Evolutionary conservation across 2,329 filamentous ascomycete species (phyloP).

Genomic region (Ophiostoma ulmi): DNA sequence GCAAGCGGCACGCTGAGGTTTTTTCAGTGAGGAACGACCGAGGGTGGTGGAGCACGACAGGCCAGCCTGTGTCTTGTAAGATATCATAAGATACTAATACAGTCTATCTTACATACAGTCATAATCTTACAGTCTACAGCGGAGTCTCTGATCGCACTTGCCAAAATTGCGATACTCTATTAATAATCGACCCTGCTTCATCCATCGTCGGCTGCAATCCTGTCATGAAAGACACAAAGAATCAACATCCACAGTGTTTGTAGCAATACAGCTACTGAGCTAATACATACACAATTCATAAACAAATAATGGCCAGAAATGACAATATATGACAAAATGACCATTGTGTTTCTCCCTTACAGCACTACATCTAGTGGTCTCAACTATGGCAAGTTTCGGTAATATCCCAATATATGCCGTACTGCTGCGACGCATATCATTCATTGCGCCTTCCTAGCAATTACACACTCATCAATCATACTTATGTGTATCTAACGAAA

Average conservation of each 20-base stretch:
- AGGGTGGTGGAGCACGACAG: neutral
- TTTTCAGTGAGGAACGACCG: neutral
- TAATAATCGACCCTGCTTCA: conserved; percentile 9
- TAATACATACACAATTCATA: neutral
- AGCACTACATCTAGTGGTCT: no score
- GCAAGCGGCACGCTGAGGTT: neutral
- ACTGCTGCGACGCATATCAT: neutral
- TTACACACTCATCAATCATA: neutral
- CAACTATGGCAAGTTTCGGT: neutral
- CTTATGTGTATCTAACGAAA: neutral
- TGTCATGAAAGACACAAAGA: neutral
- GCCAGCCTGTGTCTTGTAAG: neutral
- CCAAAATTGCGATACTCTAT: conserved; percentile 12
- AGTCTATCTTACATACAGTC: no score
- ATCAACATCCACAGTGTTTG: neutral
- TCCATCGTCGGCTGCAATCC: neutral
- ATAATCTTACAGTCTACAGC: no score
- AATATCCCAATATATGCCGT: neutral
- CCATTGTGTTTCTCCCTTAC: no score
- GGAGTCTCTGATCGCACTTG: neutral
- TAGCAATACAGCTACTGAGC: neutral
- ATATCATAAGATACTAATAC: neutral
- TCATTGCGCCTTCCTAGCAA: neutral
- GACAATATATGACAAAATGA: no score
- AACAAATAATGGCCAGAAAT: neutral